Evolutionary conservation across 2,329 filamentous ascomycete genomes (phyloP).

Genomic region (Trichocomaceae sp.): DNA sequence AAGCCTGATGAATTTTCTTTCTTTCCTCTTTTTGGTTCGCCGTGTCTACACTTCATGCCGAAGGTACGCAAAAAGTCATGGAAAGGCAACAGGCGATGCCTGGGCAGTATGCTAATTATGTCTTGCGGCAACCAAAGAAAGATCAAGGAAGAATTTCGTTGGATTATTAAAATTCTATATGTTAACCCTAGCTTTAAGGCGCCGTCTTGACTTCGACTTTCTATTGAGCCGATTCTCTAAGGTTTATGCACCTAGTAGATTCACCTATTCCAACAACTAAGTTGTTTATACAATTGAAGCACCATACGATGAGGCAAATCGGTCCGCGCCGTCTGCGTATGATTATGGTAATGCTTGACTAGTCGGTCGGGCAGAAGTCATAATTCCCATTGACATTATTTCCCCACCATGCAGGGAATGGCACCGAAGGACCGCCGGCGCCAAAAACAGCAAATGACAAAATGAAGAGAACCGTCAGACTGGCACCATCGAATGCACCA

Average conservation of each 20-base stretch:
- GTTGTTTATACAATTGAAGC: too few relatives aligned
- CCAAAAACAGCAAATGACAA: constrained; percentile 53
- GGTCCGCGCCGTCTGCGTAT: too few relatives aligned
- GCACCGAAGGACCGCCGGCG: constrained; percentile 38
- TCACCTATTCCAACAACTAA: too few relatives aligned
- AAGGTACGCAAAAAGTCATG: too few relatives aligned
- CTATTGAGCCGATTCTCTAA: background rate
- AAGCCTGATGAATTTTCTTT: too few relatives aligned
- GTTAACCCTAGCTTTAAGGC: background rate
- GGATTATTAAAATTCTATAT: background rate
- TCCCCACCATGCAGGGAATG: constrained; percentile 52
- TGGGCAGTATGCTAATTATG: too few relatives aligned
- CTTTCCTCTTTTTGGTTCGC: too few relatives aligned
- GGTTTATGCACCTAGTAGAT: background rate
- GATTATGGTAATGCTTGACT: too few relatives aligned
- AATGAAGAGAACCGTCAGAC: constrained; percentile 45
- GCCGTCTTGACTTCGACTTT: background rate
- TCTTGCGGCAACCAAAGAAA: background rate
- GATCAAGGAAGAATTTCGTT: background rate
- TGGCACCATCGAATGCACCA: constrained; percentile 49
- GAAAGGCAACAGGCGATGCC: too few relatives aligned
- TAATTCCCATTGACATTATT: constrained; percentile 47
- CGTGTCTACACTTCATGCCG: too few relatives aligned
- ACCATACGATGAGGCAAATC: background rate
- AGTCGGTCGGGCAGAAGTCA: constrained; percentile 40